Evolutionary conservation across 345 rosid species (phyloP).

Genomic region (Sonneratia alba): DNA sequence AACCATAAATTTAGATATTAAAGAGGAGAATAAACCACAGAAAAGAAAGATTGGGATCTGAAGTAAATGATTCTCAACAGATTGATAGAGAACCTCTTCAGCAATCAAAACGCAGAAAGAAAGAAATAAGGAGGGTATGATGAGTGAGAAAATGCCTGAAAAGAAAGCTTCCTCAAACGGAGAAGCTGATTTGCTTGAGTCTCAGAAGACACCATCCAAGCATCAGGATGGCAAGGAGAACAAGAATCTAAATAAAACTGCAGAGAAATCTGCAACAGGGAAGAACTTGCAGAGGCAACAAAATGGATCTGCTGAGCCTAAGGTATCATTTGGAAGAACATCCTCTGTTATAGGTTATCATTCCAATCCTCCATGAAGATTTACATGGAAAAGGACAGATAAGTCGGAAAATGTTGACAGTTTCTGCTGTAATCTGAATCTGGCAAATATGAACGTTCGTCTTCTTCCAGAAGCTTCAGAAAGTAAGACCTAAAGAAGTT

Average conservation of each 20-base stretch:
- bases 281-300: conserved; percentile 29
- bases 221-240: conserved; percentile 21
- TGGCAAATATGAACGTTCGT: too few relatives aligned
- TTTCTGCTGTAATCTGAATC: background rate
- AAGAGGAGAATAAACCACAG: conserved; percentile 37
- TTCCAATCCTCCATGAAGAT: background rate
- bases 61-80: conserved; percentile 25
- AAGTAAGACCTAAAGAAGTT: background rate
- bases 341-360: background rate
- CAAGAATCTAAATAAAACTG: conserved; percentile 26
- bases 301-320: conserved; percentile 39
- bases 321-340: conserved; percentile 25
- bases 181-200: conserved; percentile 12
- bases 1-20: conserved; percentile 13
- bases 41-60: conserved; percentile 63
- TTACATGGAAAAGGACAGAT: background rate
- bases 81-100: conserved; percentile 25
- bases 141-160: conserved; percentile 10
- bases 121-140: conserved; percentile 24
- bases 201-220: conserved; percentile 24
- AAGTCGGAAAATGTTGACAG: background rate
- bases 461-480: too few relatives aligned
- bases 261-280: conserved; percentile 26
- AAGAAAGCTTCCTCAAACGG: conserved; percentile 10
- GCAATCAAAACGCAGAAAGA: conserved; percentile 47